Conservation (phyloP, 140 eudicot species). For the Flaveria floridana region DNA sequence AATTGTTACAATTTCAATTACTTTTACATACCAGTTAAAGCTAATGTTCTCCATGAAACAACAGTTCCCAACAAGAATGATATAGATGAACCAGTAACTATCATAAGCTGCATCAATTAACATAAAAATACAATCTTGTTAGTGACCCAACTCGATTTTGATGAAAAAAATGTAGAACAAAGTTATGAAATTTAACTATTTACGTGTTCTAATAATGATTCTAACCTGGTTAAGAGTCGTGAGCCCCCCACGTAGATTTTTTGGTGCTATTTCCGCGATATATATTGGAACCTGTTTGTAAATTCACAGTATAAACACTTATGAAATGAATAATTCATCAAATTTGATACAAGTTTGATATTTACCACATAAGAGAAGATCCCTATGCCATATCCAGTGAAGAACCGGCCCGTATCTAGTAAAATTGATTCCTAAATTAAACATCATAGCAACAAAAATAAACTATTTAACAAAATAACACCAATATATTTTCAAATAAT, state of each 20-base stretch:
- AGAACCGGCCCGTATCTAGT: conserved; percentile 73
- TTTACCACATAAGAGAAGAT: conserved; percentile 75
- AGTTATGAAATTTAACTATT: neutral
- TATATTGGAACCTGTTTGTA: conserved; percentile 66
- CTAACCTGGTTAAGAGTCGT: conserved; percentile 76
- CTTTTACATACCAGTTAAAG: conserved; percentile 58
- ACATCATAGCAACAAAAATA: neutral
- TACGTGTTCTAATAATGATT: neutral
- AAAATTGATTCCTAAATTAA: conserved; percentile 49
- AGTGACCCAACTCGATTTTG: neutral
- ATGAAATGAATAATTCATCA: neutral
- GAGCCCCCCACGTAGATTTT: conserved; percentile 78
- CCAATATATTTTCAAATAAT: neutral
- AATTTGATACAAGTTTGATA: neutral
- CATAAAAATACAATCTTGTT: neutral
- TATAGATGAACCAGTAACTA: conserved; percentile 61
- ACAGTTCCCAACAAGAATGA: conserved; percentile 67
- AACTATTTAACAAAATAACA: neutral
- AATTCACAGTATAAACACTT: conserved; percentile 23
- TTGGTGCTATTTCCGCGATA: conserved; percentile 83
- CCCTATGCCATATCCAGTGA: conserved; percentile 82
- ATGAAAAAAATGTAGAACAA: neutral
- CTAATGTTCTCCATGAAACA: conserved; percentile 72
- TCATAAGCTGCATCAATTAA: conserved; percentile 58
- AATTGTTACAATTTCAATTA: neutral